Evolutionary conservation across 208 protist genomes (phyloP), one percentile per base, ranked within the genome.

Genomic region (Acanthamoeba divionensis): DNA sequence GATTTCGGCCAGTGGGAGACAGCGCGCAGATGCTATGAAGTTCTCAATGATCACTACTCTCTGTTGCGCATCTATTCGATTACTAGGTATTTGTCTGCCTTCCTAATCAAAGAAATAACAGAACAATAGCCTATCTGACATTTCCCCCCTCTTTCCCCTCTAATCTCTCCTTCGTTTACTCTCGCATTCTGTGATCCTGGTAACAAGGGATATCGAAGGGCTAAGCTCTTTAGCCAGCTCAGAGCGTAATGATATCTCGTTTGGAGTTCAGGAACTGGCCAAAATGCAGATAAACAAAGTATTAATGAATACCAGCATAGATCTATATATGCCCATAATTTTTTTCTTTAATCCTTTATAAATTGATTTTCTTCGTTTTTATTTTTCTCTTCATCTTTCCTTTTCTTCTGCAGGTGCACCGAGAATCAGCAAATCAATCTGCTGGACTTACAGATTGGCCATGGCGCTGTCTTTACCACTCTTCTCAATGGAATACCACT

Each of bases 11-110:
- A 85, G 31, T 85, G 48, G 36, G 52, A 85, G 75, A 63, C 65
- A 29, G 75, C 75, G 31, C 12, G 52, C 31, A 47, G 52, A 29
- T 85, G 75, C 75, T 85, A 85, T 54, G 75, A 57, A n/a, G 52
- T 63, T 21, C 50, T 63, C 50, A 85, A 65, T 36, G 75, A 85
- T 54, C 21, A 65, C 52, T 85, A 85, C 75, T 29, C 75, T n/a
- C 50, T 85, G 8, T 54, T 85, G 52, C 52, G 65, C 50, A 85
- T 85, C 75, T 85, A 85, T 54, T 47, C 75, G 24, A 85, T 85
- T 54, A 52, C 36, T 38, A 13, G 75, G 50, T 65, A 7, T 13
- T 41, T 26, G 29, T 52, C 67, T 21, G 9, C 12, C 52, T n/a
- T 57, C 52, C 18, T 13, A 13, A 13, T 57, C 62, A 10, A 79